phyloP scores from a whole-genome alignment of 2,329 filamentous ascomycete species.

The Seiridium unicorne region DNA sequence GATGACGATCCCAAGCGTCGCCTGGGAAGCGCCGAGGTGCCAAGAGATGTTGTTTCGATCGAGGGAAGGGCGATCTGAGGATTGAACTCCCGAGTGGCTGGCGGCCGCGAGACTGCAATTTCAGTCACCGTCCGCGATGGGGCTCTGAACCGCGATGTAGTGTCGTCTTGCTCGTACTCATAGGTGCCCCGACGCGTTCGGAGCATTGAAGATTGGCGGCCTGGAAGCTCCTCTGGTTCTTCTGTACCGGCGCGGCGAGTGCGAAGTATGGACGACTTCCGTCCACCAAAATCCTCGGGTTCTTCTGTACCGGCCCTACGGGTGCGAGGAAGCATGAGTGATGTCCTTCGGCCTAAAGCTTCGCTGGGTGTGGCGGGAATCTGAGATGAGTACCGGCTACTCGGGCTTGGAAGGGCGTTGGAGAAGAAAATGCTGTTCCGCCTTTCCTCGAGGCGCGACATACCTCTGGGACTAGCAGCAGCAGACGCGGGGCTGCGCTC shows the following conservation, averaged over 20 bases:
- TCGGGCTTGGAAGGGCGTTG: slow-evolving; percentile 45
- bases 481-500: slow-evolving; percentile 37
- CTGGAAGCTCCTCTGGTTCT: slow-evolving; percentile 40
- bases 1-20: slow-evolving; percentile 51
- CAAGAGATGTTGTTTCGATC: slow-evolving; percentile 30
- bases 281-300: slow-evolving; percentile 41
- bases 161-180: slow-evolving; percentile 48
- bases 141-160: slow-evolving; percentile 42
- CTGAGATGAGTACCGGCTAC: slow-evolving; percentile 33
- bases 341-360: slow-evolving; percentile 47
- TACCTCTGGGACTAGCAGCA: slow-evolving; percentile 43
- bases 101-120: slow-evolving; percentile 34
- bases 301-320: slow-evolving; percentile 50
- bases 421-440: slow-evolving; percentile 45
- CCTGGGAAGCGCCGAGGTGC: slow-evolving; percentile 49
- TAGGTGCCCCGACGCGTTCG: slow-evolving; percentile 45
- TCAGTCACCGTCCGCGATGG: slow-evolving; percentile 61
- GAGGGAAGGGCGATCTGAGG: slow-evolving; percentile 33
- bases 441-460: slow-evolving; percentile 54
- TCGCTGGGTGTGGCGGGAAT: slow-evolving; percentile 40
- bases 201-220: slow-evolving; percentile 41
- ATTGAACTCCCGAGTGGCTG: slow-evolving; percentile 37
- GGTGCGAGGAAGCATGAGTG: slow-evolving; percentile 44
- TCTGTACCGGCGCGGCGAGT: slow-evolving; percentile 45
- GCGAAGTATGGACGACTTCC: slow-evolving; percentile 44